phyloP scores from a whole-genome alignment of 345 rosid species.

The Pugionium cornutum region DNA sequence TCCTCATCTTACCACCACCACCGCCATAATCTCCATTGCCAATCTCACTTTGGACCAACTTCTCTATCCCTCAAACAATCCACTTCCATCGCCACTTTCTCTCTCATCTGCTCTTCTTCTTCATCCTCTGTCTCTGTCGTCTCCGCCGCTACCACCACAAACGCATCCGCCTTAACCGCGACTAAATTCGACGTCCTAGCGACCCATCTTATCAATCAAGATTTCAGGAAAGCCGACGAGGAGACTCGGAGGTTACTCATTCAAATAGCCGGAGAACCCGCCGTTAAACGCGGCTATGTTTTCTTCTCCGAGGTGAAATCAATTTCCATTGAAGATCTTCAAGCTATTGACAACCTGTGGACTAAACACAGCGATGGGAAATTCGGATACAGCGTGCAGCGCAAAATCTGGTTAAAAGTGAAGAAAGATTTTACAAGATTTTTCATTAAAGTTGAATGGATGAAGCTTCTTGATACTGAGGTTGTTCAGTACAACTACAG shows the following conservation, averaged over 20 bases:
- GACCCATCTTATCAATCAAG: constrained; percentile 55
- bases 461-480: constrained; percentile 93
- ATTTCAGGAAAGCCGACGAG: constrained; percentile 87
- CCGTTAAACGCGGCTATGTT: constrained; percentile 79
- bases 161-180: constrained; percentile 41
- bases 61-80: constrained; percentile 44
- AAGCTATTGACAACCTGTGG: constrained; percentile 80
- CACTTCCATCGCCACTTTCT: constrained; percentile 42
- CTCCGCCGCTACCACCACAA: constrained; percentile 34
- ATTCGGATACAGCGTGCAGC: constrained; percentile 86
- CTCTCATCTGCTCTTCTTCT: constrained; percentile 38
- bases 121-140: constrained; percentile 39
- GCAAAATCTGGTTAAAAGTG: constrained; percentile 60
- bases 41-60: constrained; percentile 43
- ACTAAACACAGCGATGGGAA: constrained; percentile 58
- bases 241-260: constrained; percentile 86
- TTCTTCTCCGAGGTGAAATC: constrained; percentile 94
- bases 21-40: constrained; percentile 39
- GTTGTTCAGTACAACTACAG: constrained; percentile 81
- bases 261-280: constrained; percentile 71
- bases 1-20: constrained; percentile 39
- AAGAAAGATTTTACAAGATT: constrained; percentile 70
- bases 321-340: constrained; percentile 60
- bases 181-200: constrained; percentile 64
- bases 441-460: constrained; percentile 86